phyloP scores from a whole-genome alignment of 768 basidiomycete species.

The Rhodotorula toruloides region DNA sequence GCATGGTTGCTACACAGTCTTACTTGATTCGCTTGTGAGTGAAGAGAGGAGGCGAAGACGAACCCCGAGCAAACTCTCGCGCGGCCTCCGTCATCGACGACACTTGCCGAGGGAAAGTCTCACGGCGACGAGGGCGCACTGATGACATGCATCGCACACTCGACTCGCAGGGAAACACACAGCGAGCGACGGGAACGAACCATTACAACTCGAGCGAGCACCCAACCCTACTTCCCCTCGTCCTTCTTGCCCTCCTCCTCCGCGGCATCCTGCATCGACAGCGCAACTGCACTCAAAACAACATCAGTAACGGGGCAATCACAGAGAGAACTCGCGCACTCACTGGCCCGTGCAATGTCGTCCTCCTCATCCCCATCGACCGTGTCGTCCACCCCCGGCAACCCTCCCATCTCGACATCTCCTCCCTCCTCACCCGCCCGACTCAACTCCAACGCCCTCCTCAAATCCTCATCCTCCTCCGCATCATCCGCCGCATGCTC shows the following conservation, averaged over 20 bases:
- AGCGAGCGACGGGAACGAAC: background rate
- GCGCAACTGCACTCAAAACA: conserved; percentile 20
- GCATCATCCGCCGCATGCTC: conserved; percentile 50
- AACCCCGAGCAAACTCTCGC: background rate
- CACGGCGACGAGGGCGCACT: background rate
- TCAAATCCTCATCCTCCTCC: conserved; percentile 73
- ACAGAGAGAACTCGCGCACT: conserved; percentile 42
- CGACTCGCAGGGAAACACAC: background rate
- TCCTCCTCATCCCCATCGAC: conserved; percentile 51
- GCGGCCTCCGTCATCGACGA: too few relatives aligned
- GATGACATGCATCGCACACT: background rate
- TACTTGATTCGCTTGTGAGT: background rate
- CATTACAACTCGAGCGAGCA: background rate
- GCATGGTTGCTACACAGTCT: background rate
- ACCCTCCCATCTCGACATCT: conserved; percentile 54
- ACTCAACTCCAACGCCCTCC: conserved; percentile 67
- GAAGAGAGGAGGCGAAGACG: background rate
- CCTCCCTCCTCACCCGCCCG: conserved; percentile 38
- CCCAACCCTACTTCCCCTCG: conserved; percentile 2
- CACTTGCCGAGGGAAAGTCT: background rate
- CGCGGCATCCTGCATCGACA: conserved; percentile 55
- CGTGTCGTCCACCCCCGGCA: conserved; percentile 12
- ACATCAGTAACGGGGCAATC: background rate
- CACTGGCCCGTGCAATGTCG: conserved; percentile 85
- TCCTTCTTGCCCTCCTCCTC: conserved; percentile 48